These are phyloP conservation scores for Iberis pinnata DNA, from an alignment of 345 rosid species.

Conservation along the genomic window DNA sequence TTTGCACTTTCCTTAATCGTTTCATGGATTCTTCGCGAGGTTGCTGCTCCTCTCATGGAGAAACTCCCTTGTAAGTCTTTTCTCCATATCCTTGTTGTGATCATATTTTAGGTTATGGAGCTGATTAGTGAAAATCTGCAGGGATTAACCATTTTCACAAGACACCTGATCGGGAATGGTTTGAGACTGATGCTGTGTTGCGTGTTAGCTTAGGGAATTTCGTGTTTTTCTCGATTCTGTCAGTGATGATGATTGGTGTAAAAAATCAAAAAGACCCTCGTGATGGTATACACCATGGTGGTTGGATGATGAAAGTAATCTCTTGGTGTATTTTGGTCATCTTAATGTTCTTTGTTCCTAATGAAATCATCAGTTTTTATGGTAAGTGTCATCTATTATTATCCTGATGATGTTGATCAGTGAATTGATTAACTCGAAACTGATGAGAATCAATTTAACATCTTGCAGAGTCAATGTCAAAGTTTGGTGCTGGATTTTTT, in stretches of 20 bases:
- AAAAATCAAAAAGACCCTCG: constrained; percentile 94
- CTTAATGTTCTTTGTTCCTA: constrained; percentile 93
- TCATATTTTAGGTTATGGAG: background rate
- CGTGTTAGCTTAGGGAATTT: constrained; percentile 98
- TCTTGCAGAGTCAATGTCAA: constrained; percentile 69
- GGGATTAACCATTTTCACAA: constrained; percentile 93
- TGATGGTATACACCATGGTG: constrained; percentile 92
- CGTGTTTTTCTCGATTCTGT: constrained; percentile 71
- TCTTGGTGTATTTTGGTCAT: constrained; percentile 83
- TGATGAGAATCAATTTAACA: constrained; percentile 5
- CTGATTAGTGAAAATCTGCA: constrained; percentile 26
- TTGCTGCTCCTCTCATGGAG: constrained; percentile 99
- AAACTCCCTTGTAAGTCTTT: constrained; percentile 77
- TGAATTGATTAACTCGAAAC: background rate
- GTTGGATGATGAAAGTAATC: constrained; percentile 96
- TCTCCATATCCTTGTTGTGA: background rate
- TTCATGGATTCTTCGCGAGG: constrained; percentile 94
- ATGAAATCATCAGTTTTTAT: constrained; percentile 78
- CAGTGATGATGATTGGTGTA: constrained; percentile 83
- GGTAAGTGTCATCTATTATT: constrained; percentile 38
- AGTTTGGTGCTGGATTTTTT: constrained; percentile 93
- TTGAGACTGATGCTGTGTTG: constrained; percentile 92
- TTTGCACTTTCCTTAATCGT: constrained; percentile 86
- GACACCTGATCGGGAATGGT: constrained; percentile 93
- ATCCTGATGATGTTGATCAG: background rate